phyloP scores from a whole-genome alignment of 805 yeast genomes.

The Candida wancherniae region DNA sequence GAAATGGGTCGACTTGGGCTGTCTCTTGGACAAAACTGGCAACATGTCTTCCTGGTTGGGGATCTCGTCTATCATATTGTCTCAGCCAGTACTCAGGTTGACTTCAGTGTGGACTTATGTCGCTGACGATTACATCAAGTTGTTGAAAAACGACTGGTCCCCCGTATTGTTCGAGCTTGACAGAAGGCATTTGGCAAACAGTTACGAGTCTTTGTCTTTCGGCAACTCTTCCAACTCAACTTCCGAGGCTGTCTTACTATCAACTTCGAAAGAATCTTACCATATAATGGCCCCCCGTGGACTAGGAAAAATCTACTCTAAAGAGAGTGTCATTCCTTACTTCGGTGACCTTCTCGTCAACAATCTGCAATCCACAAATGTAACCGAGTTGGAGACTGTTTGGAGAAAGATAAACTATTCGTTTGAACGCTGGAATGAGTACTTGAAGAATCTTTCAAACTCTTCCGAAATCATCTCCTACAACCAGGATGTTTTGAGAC shows the following conservation, averaged over 20 bases:
- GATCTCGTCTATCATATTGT: constrained; percentile 75
- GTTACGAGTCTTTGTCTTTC: constrained; percentile 8
- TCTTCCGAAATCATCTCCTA: constrained; percentile 35
- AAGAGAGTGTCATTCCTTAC: constrained; percentile 77
- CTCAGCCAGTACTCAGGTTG: constrained; percentile 75
- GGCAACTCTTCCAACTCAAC: constrained; percentile 14
- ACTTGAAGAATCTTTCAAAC: constrained; percentile 47
- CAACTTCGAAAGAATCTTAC: constrained; percentile 41
- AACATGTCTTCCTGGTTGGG: constrained; percentile 96
- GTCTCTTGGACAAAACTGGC: constrained; percentile 69
- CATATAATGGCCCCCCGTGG: constrained; percentile 86
- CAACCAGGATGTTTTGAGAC: constrained; percentile 36
- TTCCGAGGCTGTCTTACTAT: constrained; percentile 8
- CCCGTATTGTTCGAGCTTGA: constrained; percentile 88
- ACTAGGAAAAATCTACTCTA: constrained; percentile 70
- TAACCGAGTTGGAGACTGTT: constrained; percentile 57
- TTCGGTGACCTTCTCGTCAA: constrained; percentile 78
- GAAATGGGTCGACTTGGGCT: constrained; percentile 85
- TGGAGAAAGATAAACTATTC: constrained; percentile 67
- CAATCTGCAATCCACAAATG: constrained; percentile 26
- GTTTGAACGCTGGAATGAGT: constrained; percentile 79
- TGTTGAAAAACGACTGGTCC: constrained; percentile 80
- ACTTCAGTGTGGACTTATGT: constrained; percentile 71
- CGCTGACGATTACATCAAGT: constrained; percentile 51
- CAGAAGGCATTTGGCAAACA: constrained; percentile 54